Base-by-base conservation (phyloP, 2,329 filamentous ascomycete species). In the Dryadomyces sulphureus region DNA sequence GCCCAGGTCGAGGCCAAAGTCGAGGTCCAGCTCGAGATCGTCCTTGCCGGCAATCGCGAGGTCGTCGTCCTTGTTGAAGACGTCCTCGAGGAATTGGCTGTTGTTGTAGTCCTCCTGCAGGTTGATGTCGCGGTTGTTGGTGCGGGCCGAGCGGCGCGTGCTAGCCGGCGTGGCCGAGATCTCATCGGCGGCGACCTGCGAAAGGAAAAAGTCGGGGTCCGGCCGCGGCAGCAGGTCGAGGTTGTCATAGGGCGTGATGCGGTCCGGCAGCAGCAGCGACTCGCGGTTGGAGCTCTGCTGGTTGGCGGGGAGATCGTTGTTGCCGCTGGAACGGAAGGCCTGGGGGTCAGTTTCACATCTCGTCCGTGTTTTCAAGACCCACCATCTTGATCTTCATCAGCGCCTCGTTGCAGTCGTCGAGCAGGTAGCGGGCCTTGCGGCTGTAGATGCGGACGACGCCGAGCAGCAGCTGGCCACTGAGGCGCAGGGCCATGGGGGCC, bases 311-410 rank as follows among this genome's bases (percentile, higher is more conserved):
- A 96, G 75, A 63, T 98, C 92, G 60, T 96, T 93, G 65, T 95
- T 95, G 53, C 90, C 90, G 41, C 79, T 85, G 19, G 90, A 86
- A 49, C 89, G 84, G 67, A 96, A 98, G 38, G 92, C 90, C 90
- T 94, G 41, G 27, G 24, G n/a, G n/a, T n/a, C n/a, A n/a, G n/a
- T n/a, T n/a, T n/a, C n/a, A n/a, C n/a, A n/a, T n/a, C n/a, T n/a
- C n/a, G n/a, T n/a, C n/a, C n/a, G n/a, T n/a, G n/a, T n/a, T n/a
- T n/a, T n/a, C n/a, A n/a, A n/a, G 20, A 40, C 42, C 36, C 66
- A 95, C 90, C 88, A 96, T 93, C 62, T 96, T 95, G 57, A 98
- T 95, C 68, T 95, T 96, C 72, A 94, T 81, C 54, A 98, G 70
- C 35, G 90, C 90, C 65, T 98, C 92, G 58, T 94, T 95, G 66